Evolutionary conservation across 768 basidiomycete genomes (phyloP), one percentile per base, ranked within the genome.

Genomic region (Psilocybe azurescens): DNA sequence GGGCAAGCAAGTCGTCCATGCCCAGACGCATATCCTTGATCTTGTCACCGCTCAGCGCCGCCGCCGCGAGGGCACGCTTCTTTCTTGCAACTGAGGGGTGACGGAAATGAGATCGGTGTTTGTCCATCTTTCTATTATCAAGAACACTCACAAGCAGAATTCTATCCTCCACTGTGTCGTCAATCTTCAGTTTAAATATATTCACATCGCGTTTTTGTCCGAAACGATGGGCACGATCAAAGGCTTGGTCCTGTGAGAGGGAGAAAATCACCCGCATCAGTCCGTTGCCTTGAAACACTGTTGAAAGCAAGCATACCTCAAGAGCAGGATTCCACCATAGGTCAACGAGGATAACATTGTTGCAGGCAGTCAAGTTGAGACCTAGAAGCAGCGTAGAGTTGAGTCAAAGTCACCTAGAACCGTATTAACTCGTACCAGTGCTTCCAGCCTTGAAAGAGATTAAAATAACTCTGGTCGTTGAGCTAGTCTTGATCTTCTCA

Each of bases 361-460:
- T 97, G 76, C 96, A 98, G 39, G 88, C 89, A 0, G 94, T 95
- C 69, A 98, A 72, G 72, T 98, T 97, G 49, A 98, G 84, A 49
- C 95, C 94, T 88, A 65, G 29, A 16, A 53, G 44, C 16, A 46
- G 53, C 68, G 55, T 61, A 32, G 11, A 60, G 49, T 55, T 46
- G 29, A 36, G 9, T 16, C 36, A 28, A 59, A 58, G 28, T 57
- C 61, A 13, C 1, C 48, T 16, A 49, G 20, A 10, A 57, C 24
- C 24, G 38, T 32, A 52, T 44, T 29, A 30, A 10, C 36, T 75
- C 80, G 56, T 68, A 92, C 94, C 94, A n/a, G 91, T 94, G 69
- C 92, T 92, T 3, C 95, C 95, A 30, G 95, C 95, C 74, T 96
- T 97, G 85, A 98, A 96, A 0, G 95, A 97, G 64, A 99, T 95